Percentiles rank a stretch among this genome's conserved stretches.
Evolutionary conservation across 768 basidiomycete genomes (phyloP).

Genomic region (Mycena rebaudengoi): DNA sequence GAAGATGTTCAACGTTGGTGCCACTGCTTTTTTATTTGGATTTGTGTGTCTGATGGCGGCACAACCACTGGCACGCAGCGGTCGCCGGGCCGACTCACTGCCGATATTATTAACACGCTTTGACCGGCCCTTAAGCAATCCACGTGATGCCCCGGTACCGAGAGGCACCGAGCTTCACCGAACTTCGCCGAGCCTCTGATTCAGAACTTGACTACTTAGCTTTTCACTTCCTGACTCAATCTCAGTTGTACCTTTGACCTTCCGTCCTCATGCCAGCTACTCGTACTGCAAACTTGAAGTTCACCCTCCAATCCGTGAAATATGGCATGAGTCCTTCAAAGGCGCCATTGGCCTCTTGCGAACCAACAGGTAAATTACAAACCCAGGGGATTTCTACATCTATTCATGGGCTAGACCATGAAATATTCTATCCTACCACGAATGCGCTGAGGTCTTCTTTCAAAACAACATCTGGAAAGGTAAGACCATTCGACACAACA

Average conservation of each 20-base stretch:
- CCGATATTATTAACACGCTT: neutral
- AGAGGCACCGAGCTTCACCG: neutral
- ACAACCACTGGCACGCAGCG: no score
- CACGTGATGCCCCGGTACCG: neutral
- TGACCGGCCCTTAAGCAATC: constrained; percentile 9
- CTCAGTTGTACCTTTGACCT: neutral
- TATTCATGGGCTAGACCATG: no score
- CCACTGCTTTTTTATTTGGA: no score
- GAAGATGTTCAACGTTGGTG: no score
- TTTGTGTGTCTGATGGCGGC: no score
- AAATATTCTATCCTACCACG: constrained; percentile 35
- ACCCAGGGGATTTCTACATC: no score
- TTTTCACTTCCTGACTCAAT: neutral
- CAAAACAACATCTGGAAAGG: constrained; percentile 47
- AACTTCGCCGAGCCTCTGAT: constrained; percentile 1
- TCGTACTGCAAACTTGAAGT: constrained; percentile 6
- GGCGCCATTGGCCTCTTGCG: neutral
- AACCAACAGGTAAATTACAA: no score
- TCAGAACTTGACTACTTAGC: constrained; percentile 11
- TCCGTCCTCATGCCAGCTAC: constrained; percentile 21
- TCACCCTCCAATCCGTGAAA: constrained; percentile 12
- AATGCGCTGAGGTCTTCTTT: constrained; percentile 38
- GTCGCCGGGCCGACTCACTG: no score
- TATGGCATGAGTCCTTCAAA: neutral
- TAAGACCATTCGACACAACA: constrained; percentile 16